Evolutionary conservation across 192 early-diverging fungal genomes (phyloP).

Genomic region (Geosiphon pyriformis): DNA sequence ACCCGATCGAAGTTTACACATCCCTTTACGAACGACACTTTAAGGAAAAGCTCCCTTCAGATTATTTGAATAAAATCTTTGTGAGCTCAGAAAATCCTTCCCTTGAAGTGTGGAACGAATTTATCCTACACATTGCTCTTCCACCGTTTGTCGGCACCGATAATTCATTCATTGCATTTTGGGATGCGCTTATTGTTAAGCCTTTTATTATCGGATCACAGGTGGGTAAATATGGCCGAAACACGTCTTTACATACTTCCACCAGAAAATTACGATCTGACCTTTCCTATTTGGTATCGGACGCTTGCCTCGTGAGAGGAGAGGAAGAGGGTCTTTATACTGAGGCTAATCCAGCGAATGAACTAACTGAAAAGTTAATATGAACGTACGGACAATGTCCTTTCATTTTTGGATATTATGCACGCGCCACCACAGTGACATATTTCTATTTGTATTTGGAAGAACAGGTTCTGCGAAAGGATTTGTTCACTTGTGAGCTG

Average conservation of each 20-base stretch:
- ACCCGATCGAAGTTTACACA: neutral
- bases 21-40: neutral
- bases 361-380: no score
- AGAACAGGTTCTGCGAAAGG: conserved; percentile 3
- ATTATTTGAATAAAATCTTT: no score
- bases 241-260: neutral
- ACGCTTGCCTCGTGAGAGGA: conserved; percentile 19
- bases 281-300: conserved; percentile 10
- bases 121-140: neutral
- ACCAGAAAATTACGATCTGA: conserved; percentile 15
- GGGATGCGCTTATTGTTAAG: conserved; percentile 3
- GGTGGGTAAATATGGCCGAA: neutral
- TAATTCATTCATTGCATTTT: conserved; percentile 8
- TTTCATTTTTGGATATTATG: conserved; percentile 20
- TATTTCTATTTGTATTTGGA: no score
- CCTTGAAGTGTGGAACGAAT: conserved; percentile 3
- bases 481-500: conserved; percentile 1
- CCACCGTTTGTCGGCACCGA: neutral
- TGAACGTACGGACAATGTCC: conserved; percentile 18
- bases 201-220: conserved; percentile 3
- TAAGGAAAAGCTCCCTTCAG: neutral
- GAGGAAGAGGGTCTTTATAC: conserved; percentile 10
- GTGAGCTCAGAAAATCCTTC: conserved; percentile 6
- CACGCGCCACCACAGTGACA: conserved; percentile 1
- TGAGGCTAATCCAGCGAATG: neutral